Evolutionary conservation across 1,139 yeast genomes (phyloP), one percentile per base, ranked within the genome.

Genomic region (Nakaseomyces sp.): DNA sequence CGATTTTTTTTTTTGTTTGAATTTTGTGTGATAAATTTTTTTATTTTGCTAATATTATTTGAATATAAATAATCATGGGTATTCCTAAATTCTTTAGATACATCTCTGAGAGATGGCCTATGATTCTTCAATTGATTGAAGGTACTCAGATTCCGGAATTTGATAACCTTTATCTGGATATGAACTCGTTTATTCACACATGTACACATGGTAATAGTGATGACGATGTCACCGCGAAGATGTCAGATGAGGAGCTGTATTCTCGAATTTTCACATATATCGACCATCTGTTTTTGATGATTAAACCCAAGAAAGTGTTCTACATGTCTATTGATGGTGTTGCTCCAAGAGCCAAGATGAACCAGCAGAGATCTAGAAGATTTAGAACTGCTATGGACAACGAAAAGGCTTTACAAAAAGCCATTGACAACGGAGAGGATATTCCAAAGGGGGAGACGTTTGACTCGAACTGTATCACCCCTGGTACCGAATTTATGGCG

Each of bases 311-410:
- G 56, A 76, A 87, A 61, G 77, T 85, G 26, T 86, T 93, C 56
- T 89, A 84, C 64, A 89, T 93, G 95, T 98, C 99, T 4, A 88
- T 93, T 50, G 99, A 93, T 68, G 99, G 99, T 54, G 99, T 93
- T 42, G 98, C 98, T 0, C 99, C 99, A 42, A 74, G 99, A 59
- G 99, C 99, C 22, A 93, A 93, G 63, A 93, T 93, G 97, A 93
- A 93, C 63, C 99, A 93, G 66, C 99, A 93, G 66, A 79, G 99
- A 65, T 84, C 98, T 2, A 79, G 99, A 70, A 78, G 99, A 65
- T 93, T 93, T 64, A 73, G 98, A 64, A 79, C 96, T 12, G 98
- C 98, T 0, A 77, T 81, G 57, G 98, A 93, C 58, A 96, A 96
- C 1, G 94, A 87, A 62, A 77, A 78, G 54, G 79, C 79, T 45